A percentile compares a stretch with the other conserved stretches of the same genome.
These are phyloP conservation scores for Ophiosphaerella narmari DNA, from an alignment of 2,329 filamentous ascomycete species.

Conservation along the genomic window DNA sequence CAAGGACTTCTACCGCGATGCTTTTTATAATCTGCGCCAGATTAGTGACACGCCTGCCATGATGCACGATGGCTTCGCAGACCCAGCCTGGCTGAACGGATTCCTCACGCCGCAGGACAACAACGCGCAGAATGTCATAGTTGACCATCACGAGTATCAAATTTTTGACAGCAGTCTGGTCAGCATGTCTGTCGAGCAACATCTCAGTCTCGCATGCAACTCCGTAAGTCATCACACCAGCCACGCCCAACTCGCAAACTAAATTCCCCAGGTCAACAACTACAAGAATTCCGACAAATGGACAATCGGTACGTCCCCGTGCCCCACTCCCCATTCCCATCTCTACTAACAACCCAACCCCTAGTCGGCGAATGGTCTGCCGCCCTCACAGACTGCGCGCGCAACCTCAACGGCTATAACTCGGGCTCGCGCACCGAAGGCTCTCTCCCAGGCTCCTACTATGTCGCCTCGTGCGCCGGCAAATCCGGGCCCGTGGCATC, in stretches of 20 bases:
- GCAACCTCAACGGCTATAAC: constrained; percentile 49
- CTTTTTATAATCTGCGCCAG: constrained; percentile 55
- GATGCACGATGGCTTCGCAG: constrained; percentile 62
- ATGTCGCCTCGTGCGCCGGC: constrained; percentile 59
- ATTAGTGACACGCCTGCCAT: constrained; percentile 56
- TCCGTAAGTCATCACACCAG: constrained; percentile 41
- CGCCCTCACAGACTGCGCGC: constrained; percentile 65
- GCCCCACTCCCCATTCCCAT: not conserved
- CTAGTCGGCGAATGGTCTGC: constrained; percentile 69
- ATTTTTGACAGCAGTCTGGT: constrained; percentile 61
- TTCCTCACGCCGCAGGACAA: constrained; percentile 59
- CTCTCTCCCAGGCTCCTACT: constrained; percentile 52
- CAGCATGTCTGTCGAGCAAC: constrained; percentile 55
- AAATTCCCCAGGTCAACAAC: constrained; percentile 22
- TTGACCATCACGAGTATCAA: constrained; percentile 73
- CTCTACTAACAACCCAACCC: constrained; percentile 1
- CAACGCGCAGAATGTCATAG: constrained; percentile 57
- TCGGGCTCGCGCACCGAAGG: constrained; percentile 66
- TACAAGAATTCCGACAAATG: constrained; percentile 64
- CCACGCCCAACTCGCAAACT: not conserved
- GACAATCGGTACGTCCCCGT: constrained; percentile 42
- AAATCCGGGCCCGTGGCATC: constrained; percentile 55
- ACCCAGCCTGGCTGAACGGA: constrained; percentile 62
- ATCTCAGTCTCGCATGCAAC: constrained; percentile 61
- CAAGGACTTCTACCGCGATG: constrained; percentile 60